Evolutionary conservation across 208 protist genomes (phyloP).

Genomic region (Leptomonas seymouri): DNA sequence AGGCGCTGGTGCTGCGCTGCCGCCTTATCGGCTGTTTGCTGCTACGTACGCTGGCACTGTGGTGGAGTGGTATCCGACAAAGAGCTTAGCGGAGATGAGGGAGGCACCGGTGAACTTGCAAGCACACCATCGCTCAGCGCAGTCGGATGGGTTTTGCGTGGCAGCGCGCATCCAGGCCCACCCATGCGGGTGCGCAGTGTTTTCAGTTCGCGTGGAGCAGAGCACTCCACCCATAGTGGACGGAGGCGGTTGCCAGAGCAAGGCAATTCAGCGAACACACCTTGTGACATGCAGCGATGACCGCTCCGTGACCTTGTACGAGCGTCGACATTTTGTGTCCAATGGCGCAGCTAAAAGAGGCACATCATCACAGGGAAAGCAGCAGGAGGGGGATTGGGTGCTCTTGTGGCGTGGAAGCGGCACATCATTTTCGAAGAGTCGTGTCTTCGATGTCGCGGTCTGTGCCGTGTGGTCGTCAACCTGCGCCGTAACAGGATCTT

Average conservation of each 20-base stretch:
- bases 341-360: not conserved
- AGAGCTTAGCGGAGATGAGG: not conserved
- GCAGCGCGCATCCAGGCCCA: constrained; percentile 46
- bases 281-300: constrained; percentile 84
- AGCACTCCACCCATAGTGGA: not conserved
- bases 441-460: constrained; percentile 73
- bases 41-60: constrained; percentile 67
- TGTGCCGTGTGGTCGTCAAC: constrained; percentile 3
- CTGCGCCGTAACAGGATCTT: no score
- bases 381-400: constrained; percentile 26
- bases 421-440: constrained; percentile 43
- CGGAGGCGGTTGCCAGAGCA: not conserved
- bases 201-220: constrained; percentile 41
- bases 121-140: not conserved
- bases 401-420: constrained; percentile 47
- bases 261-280: not conserved
- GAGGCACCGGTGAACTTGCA: not conserved
- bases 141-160: not conserved
- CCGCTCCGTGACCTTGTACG: constrained; percentile 58
- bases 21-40: constrained; percentile 36
- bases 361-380: not conserved
- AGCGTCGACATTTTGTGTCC: not conserved
- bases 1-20: not conserved
- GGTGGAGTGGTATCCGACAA: constrained; percentile 33
- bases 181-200: constrained; percentile 62